Percentiles rank a stretch among this genome's conserved stretches.
Conservation (phyloP, 2,329 filamentous ascomycete species). For the Magnaporthales sp. region DNA sequence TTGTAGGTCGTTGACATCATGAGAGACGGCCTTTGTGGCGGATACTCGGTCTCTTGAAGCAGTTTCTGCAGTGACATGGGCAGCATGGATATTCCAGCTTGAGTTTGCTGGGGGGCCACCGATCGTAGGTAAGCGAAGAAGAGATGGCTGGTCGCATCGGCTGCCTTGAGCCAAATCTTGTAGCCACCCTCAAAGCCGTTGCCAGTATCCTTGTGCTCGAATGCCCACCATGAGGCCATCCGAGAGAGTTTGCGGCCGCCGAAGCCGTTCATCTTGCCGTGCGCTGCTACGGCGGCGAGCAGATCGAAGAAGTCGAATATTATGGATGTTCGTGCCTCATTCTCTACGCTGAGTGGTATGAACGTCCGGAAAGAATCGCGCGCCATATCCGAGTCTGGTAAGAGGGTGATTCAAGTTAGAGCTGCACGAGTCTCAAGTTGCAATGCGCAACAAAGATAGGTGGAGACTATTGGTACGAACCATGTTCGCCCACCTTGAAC, state of each 20-base stretch:
- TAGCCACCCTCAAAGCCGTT: conserved; percentile 95
- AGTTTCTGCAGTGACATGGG: conserved; percentile 88
- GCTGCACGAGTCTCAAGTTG: background rate
- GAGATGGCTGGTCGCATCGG: conserved; percentile 90
- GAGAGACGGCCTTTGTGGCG: conserved; percentile 67
- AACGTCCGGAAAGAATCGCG: conserved; percentile 94
- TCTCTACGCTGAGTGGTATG: conserved; percentile 87
- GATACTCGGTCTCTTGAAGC: conserved; percentile 88
- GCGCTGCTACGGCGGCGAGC: conserved; percentile 79
- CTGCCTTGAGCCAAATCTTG: conserved; percentile 79
- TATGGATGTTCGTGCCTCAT: conserved; percentile 74
- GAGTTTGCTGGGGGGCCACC: conserved; percentile 68
- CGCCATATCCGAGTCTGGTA: conserved; percentile 77
- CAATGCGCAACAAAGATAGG: background rate
- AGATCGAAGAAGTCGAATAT: conserved; percentile 97
- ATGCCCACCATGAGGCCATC: conserved; percentile 98
- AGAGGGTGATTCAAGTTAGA: background rate
- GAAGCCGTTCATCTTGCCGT: conserved; percentile 87
- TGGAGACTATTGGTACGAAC: conserved; percentile 35
- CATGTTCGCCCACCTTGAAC: conserved; percentile 89
- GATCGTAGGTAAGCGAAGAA: conserved; percentile 97
- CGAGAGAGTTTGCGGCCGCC: conserved; percentile 89
- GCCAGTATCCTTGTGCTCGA: conserved; percentile 78
- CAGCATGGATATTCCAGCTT: conserved; percentile 74
- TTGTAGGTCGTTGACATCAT: conserved; percentile 76